phyloP scores from a whole-genome alignment of 192 early-diverging fungal genomes.

The Phycomyces nitens region DNA sequence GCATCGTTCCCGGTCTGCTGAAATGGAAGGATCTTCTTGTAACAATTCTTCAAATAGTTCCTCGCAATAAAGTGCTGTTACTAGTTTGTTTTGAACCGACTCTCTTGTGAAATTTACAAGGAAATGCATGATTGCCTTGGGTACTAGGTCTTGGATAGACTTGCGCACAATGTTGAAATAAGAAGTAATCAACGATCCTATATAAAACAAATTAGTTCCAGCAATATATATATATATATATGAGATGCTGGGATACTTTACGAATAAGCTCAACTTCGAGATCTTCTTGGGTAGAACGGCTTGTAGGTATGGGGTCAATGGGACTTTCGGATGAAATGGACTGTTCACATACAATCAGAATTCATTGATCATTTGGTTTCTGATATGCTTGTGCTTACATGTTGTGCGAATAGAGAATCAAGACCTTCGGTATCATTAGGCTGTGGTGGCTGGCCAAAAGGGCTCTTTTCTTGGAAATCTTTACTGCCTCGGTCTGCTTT shows the following conservation, averaged over 20 bases:
- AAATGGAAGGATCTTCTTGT: constrained; percentile 64
- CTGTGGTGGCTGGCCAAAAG: constrained; percentile 14
- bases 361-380: not conserved
- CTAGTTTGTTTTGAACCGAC: constrained; percentile 67
- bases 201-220: constrained; percentile 5
- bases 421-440: constrained; percentile 35
- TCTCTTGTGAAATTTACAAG: constrained; percentile 70
- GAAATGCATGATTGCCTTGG: constrained; percentile 78
- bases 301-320: not conserved
- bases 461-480: constrained; percentile 7
- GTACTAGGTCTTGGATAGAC: constrained; percentile 70
- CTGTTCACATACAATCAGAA: not conserved
- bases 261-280: constrained; percentile 74
- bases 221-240: not conserved
- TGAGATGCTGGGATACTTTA: constrained; percentile 18
- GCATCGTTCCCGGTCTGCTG: constrained; percentile 68
- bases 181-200: constrained; percentile 60
- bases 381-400: not conserved
- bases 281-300: constrained; percentile 49
- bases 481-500: constrained; percentile 14
- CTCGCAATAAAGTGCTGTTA: constrained; percentile 68
- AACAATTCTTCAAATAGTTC: constrained; percentile 61
- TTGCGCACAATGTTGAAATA: constrained; percentile 77
- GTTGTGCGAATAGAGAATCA: not conserved
- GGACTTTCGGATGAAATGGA: not conserved